These are phyloP conservation scores for Endoconidiophora laricicola DNA, from an alignment of 2,329 filamentous ascomycete species.

Conservation along the genomic window DNA sequence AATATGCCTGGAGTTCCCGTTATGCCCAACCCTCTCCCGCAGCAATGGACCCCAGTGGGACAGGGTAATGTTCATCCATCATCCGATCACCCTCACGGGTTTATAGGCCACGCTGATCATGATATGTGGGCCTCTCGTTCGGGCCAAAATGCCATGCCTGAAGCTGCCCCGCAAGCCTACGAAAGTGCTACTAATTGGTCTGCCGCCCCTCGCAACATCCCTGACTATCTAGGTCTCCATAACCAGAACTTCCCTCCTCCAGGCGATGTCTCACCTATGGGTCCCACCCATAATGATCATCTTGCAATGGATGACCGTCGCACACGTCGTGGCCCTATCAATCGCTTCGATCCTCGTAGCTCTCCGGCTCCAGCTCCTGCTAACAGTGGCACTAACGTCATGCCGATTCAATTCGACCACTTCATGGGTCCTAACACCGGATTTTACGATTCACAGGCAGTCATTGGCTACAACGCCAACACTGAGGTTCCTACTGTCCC, in stretches of 20 bases:
- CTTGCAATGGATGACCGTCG: no score
- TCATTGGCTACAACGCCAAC: neutral
- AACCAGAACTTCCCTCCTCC: neutral
- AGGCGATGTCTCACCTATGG: neutral
- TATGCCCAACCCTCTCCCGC: no score
- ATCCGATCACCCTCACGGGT: neutral
- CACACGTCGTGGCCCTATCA: neutral
- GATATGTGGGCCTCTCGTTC: conserved; percentile 1
- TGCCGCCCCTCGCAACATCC: neutral
- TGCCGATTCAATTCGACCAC: neutral
- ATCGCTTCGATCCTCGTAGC: neutral
- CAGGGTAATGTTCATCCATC: no score
- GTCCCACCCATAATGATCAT: neutral
- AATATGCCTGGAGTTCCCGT: no score
- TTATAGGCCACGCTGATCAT: neutral
- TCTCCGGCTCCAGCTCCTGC: neutral
- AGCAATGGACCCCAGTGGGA: no score
- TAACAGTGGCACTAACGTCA: neutral
- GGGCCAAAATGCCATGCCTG: neutral
- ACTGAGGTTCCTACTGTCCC: neutral
- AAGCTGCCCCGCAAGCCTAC: neutral
- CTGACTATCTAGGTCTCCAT: neutral
- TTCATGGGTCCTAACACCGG: neutral
- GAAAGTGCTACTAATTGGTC: neutral
- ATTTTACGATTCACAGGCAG: neutral